Evolutionary conservation across 2,329 filamentous ascomycete species (phyloP).

Genomic region (Myriosclerotinia duriaeana): DNA sequence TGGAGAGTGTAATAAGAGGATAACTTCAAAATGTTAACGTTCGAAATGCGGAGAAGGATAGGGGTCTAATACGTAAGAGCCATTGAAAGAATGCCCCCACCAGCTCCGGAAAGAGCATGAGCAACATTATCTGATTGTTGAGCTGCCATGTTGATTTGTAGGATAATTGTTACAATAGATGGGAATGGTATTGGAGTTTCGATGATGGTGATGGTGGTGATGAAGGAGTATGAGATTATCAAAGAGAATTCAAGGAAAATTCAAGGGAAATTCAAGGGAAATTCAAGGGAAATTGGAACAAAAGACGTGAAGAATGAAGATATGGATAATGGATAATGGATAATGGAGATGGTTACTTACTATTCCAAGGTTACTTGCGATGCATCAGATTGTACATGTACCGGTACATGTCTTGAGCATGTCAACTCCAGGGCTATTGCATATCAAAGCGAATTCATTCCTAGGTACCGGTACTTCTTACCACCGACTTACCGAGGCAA

Average conservation of each 20-base stretch:
- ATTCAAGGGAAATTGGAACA: not conserved
- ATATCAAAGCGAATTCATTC: no score
- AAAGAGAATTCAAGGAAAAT: constrained; percentile 2
- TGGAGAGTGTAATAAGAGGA: constrained; percentile 95
- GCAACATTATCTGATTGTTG: constrained; percentile 92
- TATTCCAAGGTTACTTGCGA: no score
- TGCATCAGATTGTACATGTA: no score
- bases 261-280: not conserved
- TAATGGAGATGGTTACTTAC: no score
- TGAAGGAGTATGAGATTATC: constrained; percentile 19
- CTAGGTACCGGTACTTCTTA: not conserved
- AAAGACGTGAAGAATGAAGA: constrained; percentile 20
- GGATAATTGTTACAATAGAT: constrained; percentile 25
- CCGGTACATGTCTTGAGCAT: no score
- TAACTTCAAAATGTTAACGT: constrained; percentile 57
- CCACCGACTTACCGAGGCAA: constrained; percentile 26
- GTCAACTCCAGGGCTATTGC: no score
- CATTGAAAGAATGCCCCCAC: constrained; percentile 94
- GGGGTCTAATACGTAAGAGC: constrained; percentile 69
- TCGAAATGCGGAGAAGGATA: constrained; percentile 19
- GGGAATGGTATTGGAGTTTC: not conserved
- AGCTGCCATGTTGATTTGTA: constrained; percentile 34
- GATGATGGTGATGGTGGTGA: not conserved
- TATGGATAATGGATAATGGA: not conserved
- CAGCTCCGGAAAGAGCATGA: constrained; percentile 88